Base-by-base conservation (phyloP, 176 grass and related monocot species). In the Otatea glauca region DNA sequence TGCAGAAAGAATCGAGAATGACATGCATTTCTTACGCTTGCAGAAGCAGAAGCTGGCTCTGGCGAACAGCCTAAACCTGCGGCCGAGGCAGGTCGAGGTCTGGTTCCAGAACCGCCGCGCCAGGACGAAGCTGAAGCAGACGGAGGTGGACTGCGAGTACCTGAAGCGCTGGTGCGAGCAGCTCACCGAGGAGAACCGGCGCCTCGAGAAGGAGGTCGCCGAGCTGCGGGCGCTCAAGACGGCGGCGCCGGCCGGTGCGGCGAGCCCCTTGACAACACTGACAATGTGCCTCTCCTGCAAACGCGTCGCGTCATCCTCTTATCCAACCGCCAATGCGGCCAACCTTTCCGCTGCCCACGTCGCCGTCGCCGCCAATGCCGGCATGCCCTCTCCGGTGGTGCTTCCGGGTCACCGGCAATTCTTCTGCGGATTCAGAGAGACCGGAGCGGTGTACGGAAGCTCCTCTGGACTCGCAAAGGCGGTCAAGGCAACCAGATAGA, bases 101-200 rank as follows among this genome's bases (percentile, higher is more conserved):
- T 97, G 95, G 95, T 97, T 97, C 81, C 92, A 97, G 83, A 97
- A 97, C 86, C 84, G 95, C 5, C 86, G 95, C 5, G 95, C 95
- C 4, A 80, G 90, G 15, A 97, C 95, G 6, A 97, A 97, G 84
- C 83, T 97, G 23, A 97, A 97, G 95, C 95, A 97, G 83, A 97
- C 95, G 35, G 95, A 97, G 85, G 92, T 97, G 49, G 95, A 97
- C 85, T 94, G 92, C 78, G 90, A 94, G 84, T 91, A 92, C 88
- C 81, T 97, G 51, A 91, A 94, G 84, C 86, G 95, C 9, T 97
- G 95, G 89, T 97, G 95, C 74, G 95, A 97, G 84, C 88, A 89
- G 78, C 86, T 97, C 10, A 92, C 90, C 37, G 95, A 97, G 23
- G 92, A 97, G 79, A 97, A 97, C 78, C 84, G 89, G 24, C 89